phyloP scores from a whole-genome alignment of 129 eudicot species.

The Escallonia rubra region DNA sequence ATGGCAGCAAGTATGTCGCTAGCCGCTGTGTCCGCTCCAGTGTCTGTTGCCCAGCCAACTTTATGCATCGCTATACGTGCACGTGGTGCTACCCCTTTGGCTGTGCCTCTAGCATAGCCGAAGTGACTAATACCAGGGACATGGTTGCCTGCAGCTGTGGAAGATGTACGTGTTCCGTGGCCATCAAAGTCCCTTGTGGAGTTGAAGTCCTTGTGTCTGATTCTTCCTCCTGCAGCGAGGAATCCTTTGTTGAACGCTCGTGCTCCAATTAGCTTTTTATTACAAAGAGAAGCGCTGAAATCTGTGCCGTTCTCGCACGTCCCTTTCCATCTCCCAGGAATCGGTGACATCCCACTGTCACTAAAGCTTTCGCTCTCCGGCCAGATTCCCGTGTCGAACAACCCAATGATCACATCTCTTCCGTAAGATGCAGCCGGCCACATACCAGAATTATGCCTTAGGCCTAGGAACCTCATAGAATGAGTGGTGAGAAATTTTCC shows the following conservation, averaged over 20 bases:
- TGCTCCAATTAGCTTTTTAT: conserved; percentile 33
- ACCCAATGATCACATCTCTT: conserved; percentile 31
- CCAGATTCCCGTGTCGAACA: conserved; percentile 40
- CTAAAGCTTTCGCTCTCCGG: conserved; percentile 40
- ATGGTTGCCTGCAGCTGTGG: conserved; percentile 21
- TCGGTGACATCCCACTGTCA: conserved; percentile 20
- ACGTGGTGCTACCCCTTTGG: conserved; percentile 27
- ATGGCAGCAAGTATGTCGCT: conserved; percentile 33
- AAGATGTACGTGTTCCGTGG: conserved; percentile 28
- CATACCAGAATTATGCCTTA: conserved; percentile 23
- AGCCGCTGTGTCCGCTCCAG: background rate
- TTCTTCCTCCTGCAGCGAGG: conserved; percentile 18
- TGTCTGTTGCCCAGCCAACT: conserved; percentile 19
- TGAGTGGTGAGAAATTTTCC: too few relatives aligned
- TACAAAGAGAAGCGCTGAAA: conserved; percentile 26
- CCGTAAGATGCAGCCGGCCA: conserved; percentile 33
- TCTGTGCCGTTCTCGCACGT: conserved; percentile 30
- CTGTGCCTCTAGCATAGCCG: conserved; percentile 24
- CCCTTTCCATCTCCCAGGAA: conserved; percentile 39
- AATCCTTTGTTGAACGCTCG: conserved; percentile 29
- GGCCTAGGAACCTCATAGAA: too few relatives aligned
- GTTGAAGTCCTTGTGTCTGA: conserved; percentile 14
- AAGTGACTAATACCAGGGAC: conserved; percentile 23
- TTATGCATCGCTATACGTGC: conserved; percentile 39
- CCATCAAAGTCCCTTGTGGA: conserved; percentile 14